Percentiles rank a stretch among this genome's conserved stretches.
Conservation (phyloP, 1,284 basidiomycete species). For the Heterobasidion parviporum region DNA sequence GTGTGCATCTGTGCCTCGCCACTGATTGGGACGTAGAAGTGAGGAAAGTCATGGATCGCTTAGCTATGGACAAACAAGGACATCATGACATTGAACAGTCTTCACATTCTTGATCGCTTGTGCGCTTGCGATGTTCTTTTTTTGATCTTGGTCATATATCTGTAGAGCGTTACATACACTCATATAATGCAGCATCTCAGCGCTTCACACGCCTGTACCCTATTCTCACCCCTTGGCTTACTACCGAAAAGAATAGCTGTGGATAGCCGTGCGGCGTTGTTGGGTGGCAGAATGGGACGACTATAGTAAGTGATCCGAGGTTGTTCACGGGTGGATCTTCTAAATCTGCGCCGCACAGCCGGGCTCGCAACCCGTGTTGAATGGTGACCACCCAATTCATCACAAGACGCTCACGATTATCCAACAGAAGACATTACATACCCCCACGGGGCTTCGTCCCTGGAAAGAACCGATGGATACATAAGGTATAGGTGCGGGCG, state of each 20-base stretch:
- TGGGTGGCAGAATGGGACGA: no score
- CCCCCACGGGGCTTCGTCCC: no score
- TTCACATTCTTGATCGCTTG: neutral
- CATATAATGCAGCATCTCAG: no score
- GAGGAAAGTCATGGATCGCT: slow-evolving; percentile 42
- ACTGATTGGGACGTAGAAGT: slow-evolving; percentile 64
- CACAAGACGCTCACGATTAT: neutral
- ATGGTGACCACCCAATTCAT: neutral
- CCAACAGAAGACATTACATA: neutral
- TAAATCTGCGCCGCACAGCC: neutral
- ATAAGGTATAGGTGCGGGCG: neutral
- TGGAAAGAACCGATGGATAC: neutral
- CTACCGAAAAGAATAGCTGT: no score
- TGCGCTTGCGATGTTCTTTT: no score
- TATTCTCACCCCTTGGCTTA: no score
- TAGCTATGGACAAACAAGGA: slow-evolving; percentile 23
- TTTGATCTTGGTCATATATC: no score
- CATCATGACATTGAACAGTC: slow-evolving; percentile 8
- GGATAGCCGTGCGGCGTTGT: no score
- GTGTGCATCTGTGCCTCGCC: slow-evolving; percentile 39
- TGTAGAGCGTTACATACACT: no score
- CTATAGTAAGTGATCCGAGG: no score
- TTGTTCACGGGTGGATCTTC: no score
- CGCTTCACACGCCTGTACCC: no score
- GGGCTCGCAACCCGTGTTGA: neutral